Conservation (phyloP, 495 filamentous ascomycete species). For the Ascobolus immersus region DNA sequence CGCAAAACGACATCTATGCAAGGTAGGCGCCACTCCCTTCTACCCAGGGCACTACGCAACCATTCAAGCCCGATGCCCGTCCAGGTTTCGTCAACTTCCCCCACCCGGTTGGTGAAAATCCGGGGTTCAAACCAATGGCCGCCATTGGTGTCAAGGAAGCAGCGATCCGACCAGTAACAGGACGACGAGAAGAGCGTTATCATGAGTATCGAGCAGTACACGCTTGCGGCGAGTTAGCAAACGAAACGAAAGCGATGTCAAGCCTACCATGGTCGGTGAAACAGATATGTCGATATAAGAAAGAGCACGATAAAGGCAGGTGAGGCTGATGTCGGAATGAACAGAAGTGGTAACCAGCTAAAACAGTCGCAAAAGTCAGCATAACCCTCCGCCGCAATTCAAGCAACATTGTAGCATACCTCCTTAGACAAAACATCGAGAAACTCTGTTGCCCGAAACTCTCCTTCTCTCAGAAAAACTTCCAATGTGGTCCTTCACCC, state of each 20-base stretch:
- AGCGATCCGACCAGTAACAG: slow-evolving; percentile 75
- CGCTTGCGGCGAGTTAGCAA: slow-evolving; percentile 11
- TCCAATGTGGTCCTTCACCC: too few species aligned
- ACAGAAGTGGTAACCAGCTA: slow-evolving; percentile 48
- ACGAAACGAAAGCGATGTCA: background rate
- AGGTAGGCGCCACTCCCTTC: slow-evolving; percentile 56
- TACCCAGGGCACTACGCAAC: slow-evolving; percentile 48
- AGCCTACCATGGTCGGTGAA: slow-evolving; percentile 48
- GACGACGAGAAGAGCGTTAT: slow-evolving; percentile 70
- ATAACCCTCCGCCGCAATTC: slow-evolving; percentile 1
- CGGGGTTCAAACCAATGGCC: slow-evolving; percentile 63
- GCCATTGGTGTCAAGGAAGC: slow-evolving; percentile 57
- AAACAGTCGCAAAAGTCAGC: background rate
- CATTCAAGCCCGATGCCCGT: slow-evolving; percentile 62
- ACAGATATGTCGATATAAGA: slow-evolving; percentile 68
- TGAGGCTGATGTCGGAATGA: slow-evolving; percentile 53
- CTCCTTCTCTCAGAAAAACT: too few species aligned
- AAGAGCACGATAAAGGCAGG: slow-evolving; percentile 74
- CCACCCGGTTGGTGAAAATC: slow-evolving; percentile 22
- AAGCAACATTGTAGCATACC: slow-evolving; percentile 23
- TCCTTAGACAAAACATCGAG: slow-evolving; percentile 62
- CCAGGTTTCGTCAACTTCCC: too few species aligned
- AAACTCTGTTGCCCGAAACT: too few species aligned
- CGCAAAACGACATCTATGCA: slow-evolving; percentile 62
- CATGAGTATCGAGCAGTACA: slow-evolving; percentile 75